phyloP scores from a whole-genome alignment of 2,329 filamentous ascomycete genomes.

The Scedosporium dehoogii region DNA sequence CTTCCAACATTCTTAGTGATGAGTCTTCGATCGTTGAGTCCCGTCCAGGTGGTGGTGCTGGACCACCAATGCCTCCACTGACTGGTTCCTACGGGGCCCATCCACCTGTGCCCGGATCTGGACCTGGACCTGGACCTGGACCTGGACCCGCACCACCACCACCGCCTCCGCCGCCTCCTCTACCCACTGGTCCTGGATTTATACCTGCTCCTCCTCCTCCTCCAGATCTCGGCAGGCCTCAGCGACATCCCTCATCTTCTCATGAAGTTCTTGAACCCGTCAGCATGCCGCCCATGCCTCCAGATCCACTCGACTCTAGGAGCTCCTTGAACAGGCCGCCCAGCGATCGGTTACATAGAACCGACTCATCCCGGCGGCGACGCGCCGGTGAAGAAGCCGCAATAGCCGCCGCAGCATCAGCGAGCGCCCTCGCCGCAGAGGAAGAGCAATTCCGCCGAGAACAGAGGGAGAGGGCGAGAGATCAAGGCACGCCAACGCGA shows the following conservation, averaged over 20 bases:
- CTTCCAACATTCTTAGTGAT: slow-evolving; percentile 15
- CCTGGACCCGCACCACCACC: not conserved
- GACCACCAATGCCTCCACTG: slow-evolving; percentile 13
- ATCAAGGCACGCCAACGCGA: slow-evolving; percentile 30
- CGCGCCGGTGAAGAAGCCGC: slow-evolving; percentile 35
- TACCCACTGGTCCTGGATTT: not conserved
- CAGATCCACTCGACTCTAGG: slow-evolving; percentile 32
- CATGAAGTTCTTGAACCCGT: slow-evolving; percentile 21
- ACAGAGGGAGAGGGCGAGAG: slow-evolving; percentile 13
- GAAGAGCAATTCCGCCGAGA: slow-evolving; percentile 28
- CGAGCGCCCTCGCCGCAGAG: slow-evolving; percentile 36
- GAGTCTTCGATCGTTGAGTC: slow-evolving; percentile 14
- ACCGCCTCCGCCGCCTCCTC: not conserved
- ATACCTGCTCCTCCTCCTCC: not conserved
- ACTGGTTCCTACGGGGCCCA: slow-evolving; percentile 11
- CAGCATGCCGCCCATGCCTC: slow-evolving; percentile 45
- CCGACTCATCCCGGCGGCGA: slow-evolving; percentile 33
- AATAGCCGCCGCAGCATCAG: slow-evolving; percentile 36
- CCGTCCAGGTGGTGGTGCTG: slow-evolving; percentile 9
- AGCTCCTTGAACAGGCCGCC: not conserved
- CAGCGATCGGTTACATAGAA: not conserved
- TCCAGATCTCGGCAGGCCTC: not conserved
- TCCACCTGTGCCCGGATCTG: too few species aligned
- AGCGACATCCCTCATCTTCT: slow-evolving; percentile 5
- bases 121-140: not conserved